Percentiles rank a stretch among this genome's conserved stretches.
phyloP scores from a whole-genome alignment of 371 early-diverging fungal genomes.

The Mucor velutinosus region DNA sequence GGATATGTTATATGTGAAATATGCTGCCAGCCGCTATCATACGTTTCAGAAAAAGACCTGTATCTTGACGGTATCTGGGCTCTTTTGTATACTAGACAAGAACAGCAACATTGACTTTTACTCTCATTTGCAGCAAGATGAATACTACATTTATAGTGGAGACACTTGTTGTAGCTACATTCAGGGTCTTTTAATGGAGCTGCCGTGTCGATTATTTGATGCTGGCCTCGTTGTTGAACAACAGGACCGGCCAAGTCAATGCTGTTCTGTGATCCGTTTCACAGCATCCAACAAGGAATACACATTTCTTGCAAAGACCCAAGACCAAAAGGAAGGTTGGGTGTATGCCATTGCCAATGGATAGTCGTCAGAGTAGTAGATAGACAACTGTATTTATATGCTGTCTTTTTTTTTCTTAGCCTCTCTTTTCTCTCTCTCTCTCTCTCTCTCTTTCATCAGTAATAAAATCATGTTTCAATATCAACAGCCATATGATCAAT shows the following conservation, averaged over 20 bases:
- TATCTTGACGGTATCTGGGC: slow-evolving; percentile 8
- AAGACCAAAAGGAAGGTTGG: slow-evolving; percentile 6
- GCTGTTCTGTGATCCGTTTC: neutral
- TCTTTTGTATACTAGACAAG: neutral
- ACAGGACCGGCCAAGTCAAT: neutral
- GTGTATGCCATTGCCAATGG: neutral
- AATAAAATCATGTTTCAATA: slow-evolving; percentile 6
- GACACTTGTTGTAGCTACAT: slow-evolving; percentile 10
- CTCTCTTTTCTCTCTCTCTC: neutral
- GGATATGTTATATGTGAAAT: neutral
- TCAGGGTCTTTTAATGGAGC: neutral
- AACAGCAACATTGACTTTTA: neutral
- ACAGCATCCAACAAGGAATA: neutral
- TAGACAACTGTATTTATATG: neutral
- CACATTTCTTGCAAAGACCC: neutral
- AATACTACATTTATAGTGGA: slow-evolving; percentile 9
- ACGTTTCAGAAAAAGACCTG: slow-evolving; percentile 6
- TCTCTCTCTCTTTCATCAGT: neutral
- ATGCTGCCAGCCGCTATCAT: neutral
- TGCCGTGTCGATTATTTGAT: neutral
- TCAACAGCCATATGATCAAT: neutral
- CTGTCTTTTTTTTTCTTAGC: neutral
- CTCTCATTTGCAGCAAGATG: neutral
- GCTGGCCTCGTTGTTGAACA: neutral
- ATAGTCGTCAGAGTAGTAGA: neutral